Evolutionary conservation across 441 rosid species (phyloP), one percentile per base, ranked within the genome.

Genomic region (Adansonia rubrostipa): DNA sequence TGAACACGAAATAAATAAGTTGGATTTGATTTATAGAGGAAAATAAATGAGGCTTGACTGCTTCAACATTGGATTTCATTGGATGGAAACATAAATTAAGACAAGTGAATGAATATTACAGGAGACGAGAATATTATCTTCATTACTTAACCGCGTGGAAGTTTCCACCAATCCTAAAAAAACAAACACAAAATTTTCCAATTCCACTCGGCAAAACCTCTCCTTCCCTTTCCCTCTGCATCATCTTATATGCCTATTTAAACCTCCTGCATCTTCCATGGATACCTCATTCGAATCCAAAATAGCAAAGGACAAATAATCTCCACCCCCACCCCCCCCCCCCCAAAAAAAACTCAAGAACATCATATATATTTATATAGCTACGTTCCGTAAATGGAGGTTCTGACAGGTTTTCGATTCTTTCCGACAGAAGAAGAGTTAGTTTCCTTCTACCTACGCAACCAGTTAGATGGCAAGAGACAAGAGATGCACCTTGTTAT

Each of bases 361-460:
- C 67, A 13, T 3, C 44, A 54, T n/a, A 76, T 50, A 66, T 28
- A 28, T 28, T 28, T 28, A 28, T 2, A 28, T 47, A 69, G n/a
- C 0, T 51, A 9, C 77, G 1, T 10, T 13, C 47, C n/a, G 9
- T 17, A 60, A 45, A 85, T 86, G 91, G 88, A 22, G 71, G 84
- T 87, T 6, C 69, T 77, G 0, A 78, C 84, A 0, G 98, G 98
- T 19, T 88, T 71, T 72, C 95, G 98, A 36, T 94, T 94, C 85
- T 94, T 81, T 79, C 98, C 98, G 0, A 92, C 97, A 0, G 98
- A 94, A 80, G 95, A 91, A 50, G 98, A 94, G 82, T 89, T 94
- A 1, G 70, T 92, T 66, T 73, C 90, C 48, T 92, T 91, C 90
- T 94, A 94, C 79, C 89, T 94, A 56, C 86, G 80, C 73, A 87